phyloP scores from a whole-genome alignment of 169 alveolate genomes.

The Cyclospora cayetanensis region DNA sequence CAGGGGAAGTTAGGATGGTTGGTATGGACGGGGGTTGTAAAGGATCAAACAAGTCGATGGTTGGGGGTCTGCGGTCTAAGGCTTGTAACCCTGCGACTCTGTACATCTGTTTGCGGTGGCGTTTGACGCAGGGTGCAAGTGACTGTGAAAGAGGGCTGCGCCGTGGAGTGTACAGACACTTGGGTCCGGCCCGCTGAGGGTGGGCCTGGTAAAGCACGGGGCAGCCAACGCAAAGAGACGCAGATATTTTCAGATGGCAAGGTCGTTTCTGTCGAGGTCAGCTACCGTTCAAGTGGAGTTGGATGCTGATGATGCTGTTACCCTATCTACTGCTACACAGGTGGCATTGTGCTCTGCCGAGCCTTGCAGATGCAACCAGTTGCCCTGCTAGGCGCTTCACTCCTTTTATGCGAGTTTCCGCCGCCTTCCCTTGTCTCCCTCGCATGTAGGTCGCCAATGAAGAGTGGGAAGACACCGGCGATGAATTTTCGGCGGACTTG shows the following conservation, averaged over 20 bases:
- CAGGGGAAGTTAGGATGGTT: too few relatives aligned
- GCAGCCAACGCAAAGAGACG: background rate
- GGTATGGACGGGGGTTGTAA: too few relatives aligned
- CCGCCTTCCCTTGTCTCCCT: too few relatives aligned
- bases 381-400: too few relatives aligned
- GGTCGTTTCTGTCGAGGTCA: background rate
- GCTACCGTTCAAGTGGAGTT: conserved; percentile 2
- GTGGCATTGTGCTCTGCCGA: too few relatives aligned
- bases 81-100: too few relatives aligned
- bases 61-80: background rate
- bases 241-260: background rate
- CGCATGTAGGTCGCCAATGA: background rate
- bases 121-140: background rate
- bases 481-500: background rate
- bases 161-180: conserved; percentile 4
- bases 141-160: background rate
- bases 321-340: background rate
- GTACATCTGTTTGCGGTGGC: too few relatives aligned
- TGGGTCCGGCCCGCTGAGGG: background rate
- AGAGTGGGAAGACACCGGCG: background rate
- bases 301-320: background rate
- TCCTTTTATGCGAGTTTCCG: too few relatives aligned
- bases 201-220: background rate
- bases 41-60: too few relatives aligned
- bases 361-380: too few relatives aligned